phyloP scores from a whole-genome alignment of 2,329 filamentous ascomycete genomes.

The Cephalotrichum gorgonifer region DNA sequence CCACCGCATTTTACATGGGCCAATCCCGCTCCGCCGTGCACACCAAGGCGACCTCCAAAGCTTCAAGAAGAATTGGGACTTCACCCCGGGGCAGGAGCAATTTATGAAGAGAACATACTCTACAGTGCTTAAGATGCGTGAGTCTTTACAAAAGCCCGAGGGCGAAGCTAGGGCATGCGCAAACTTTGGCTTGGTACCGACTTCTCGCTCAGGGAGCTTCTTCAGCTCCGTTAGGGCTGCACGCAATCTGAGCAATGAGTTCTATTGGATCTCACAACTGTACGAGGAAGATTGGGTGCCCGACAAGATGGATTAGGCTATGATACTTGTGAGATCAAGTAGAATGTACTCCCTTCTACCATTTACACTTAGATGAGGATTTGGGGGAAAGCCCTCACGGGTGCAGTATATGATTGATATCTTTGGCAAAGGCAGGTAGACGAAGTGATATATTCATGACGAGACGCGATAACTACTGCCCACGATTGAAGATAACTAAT shows the following conservation, averaged over 20 bases:
- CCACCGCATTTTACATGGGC: background rate
- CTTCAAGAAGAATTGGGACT: background rate
- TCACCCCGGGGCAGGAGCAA: background rate
- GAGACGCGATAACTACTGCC: too few relatives aligned
- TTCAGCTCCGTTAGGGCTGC: background rate
- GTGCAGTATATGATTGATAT: too few relatives aligned
- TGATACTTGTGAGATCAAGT: background rate
- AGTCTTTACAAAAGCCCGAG: background rate
- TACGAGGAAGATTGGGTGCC: constrained; percentile 9
- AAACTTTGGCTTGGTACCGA: background rate
- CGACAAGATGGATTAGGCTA: constrained; percentile 5
- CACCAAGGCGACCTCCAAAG: background rate
- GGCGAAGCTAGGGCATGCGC: background rate
- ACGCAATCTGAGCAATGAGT: background rate
- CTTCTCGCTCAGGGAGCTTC: background rate
- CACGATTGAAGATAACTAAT: too few relatives aligned
- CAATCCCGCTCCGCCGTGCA: background rate
- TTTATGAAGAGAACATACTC: background rate
- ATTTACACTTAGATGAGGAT: too few relatives aligned
- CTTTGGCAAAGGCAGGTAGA: too few relatives aligned
- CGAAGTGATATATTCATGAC: too few relatives aligned
- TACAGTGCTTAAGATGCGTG: background rate
- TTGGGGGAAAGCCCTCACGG: too few relatives aligned
- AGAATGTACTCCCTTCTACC: too few relatives aligned
- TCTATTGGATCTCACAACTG: constrained; percentile 6